Evolutionary conservation across 352 stramenopile genomes (phyloP).

Genomic region (Phytophthora sp.): DNA sequence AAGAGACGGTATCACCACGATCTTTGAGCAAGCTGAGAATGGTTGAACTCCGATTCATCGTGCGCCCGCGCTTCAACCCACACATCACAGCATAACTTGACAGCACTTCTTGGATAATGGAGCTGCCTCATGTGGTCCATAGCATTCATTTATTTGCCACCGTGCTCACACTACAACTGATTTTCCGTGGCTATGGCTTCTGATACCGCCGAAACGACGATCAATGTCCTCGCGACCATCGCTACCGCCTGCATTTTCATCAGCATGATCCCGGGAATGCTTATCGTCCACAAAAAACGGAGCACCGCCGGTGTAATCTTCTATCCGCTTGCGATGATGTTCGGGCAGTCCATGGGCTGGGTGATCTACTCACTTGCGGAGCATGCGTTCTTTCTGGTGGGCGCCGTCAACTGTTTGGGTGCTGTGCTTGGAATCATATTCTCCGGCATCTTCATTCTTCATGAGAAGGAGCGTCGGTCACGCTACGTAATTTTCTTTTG

Average conservation of each 20-base stretch:
- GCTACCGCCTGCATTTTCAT: constrained; percentile 38
- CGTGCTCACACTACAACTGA: not conserved
- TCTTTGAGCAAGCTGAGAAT: no score
- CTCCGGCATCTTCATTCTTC: constrained; percentile 25
- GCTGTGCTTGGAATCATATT: constrained; percentile 26
- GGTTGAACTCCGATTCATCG: no score
- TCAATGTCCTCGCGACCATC: constrained; percentile 42
- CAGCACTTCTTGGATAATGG: no score
- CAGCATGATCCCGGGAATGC: constrained; percentile 36
- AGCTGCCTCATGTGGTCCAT: no score
- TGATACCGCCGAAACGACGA: constrained; percentile 22
- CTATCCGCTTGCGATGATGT: constrained; percentile 39
- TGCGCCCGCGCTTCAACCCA: no score
- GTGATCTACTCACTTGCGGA: constrained; percentile 32
- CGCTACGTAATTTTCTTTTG: constrained; percentile 25
- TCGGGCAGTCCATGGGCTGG: constrained; percentile 36
- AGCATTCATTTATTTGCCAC: no score
- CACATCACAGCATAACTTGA: no score
- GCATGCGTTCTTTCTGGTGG: constrained; percentile 27
- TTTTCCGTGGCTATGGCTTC: constrained; percentile 20
- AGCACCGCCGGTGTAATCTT: constrained; percentile 18
- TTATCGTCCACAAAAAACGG: constrained; percentile 25
- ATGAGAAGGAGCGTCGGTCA: constrained; percentile 30
- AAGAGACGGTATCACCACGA: no score
- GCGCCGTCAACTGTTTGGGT: constrained; percentile 33